A percentile compares a stretch with the other conserved stretches of the same genome.
Evolutionary conservation across 2,329 filamentous ascomycete species (phyloP).

Genomic region (Claviceps fusiformis): DNA sequence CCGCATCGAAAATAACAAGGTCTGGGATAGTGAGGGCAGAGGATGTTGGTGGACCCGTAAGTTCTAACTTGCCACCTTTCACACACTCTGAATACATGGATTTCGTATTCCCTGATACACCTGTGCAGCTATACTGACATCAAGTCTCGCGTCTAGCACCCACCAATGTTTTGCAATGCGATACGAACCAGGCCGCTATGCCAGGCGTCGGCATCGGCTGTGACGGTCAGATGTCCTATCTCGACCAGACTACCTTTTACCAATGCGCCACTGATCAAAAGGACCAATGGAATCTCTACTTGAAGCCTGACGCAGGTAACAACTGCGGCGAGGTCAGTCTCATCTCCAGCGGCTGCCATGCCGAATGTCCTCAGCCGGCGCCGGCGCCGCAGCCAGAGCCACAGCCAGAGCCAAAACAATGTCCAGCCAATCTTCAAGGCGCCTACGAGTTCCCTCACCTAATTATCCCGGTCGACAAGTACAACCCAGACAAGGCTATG

Average conservation of each 20-base stretch:
- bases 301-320: slow-evolving; percentile 17
- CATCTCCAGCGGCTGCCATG: slow-evolving; percentile 24
- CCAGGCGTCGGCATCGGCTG: slow-evolving; percentile 42
- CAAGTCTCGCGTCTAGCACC: slow-evolving; percentile 23
- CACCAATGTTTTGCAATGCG: slow-evolving; percentile 49
- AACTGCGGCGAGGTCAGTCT: slow-evolving; percentile 38
- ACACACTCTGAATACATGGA: not conserved
- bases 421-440: slow-evolving; percentile 30
- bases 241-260: slow-evolving; percentile 40
- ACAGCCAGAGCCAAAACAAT: slow-evolving; percentile 12
- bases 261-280: slow-evolving; percentile 42
- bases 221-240: slow-evolving; percentile 36
- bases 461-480: slow-evolving; percentile 45
- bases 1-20: slow-evolving; percentile 38
- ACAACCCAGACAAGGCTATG: slow-evolving; percentile 33
- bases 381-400: slow-evolving; percentile 7
- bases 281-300: slow-evolving; percentile 43
- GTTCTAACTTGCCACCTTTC: slow-evolving; percentile 8
- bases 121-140: not conserved
- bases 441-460: slow-evolving; percentile 45
- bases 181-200: slow-evolving; percentile 34
- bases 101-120: too few relatives aligned
- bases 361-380: not conserved
- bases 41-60: slow-evolving; percentile 51
- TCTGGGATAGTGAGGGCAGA: slow-evolving; percentile 41